These are phyloP conservation scores for Paxillus ammoniavirescens DNA, from an alignment of 768 basidiomycete species.

Conservation along the genomic window DNA sequence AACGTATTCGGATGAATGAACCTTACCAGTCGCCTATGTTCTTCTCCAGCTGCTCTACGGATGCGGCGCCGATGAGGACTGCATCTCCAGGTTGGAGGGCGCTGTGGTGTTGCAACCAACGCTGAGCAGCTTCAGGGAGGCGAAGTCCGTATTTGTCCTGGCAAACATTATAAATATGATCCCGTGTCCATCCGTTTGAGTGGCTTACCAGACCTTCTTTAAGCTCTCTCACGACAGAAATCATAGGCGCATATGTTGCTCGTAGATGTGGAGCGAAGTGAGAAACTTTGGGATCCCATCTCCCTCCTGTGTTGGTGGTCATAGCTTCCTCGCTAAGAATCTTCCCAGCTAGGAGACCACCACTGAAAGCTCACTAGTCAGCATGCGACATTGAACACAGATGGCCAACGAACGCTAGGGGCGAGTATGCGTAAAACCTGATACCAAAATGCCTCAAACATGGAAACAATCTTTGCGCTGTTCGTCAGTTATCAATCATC, in stretches of 20 bases:
- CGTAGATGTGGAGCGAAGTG: conserved; percentile 7
- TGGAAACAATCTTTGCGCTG: conserved; percentile 32
- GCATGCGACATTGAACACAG: not conserved
- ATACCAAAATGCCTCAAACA: conserved; percentile 42
- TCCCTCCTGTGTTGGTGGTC: conserved; percentile 5
- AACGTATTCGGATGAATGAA: not conserved
- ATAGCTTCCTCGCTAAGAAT: conserved; percentile 13
- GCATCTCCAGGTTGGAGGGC: conserved; percentile 18
- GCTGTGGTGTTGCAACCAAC: conserved; percentile 21
- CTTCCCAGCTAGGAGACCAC: conserved; percentile 14
- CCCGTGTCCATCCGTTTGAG: not conserved
- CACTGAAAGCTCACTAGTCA: not conserved
- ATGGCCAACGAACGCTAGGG: conserved; percentile 8
- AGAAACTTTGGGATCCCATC: conserved; percentile 17
- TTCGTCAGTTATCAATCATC: conserved; percentile 1
- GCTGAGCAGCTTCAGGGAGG: conserved; percentile 9
- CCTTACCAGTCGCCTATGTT: conserved; percentile 14
- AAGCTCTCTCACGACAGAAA: conserved; percentile 10
- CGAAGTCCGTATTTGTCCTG: conserved; percentile 10
- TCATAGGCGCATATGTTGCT: conserved; percentile 10
- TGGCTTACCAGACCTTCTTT: conserved; percentile 11
- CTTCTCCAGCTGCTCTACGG: conserved; percentile 35
- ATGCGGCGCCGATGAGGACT: conserved; percentile 39
- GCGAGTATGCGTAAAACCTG: conserved; percentile 32
- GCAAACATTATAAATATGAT: not conserved